Base-by-base conservation (phyloP, 1,139 yeast species). In the Meyerozyma athensensis region DNA sequence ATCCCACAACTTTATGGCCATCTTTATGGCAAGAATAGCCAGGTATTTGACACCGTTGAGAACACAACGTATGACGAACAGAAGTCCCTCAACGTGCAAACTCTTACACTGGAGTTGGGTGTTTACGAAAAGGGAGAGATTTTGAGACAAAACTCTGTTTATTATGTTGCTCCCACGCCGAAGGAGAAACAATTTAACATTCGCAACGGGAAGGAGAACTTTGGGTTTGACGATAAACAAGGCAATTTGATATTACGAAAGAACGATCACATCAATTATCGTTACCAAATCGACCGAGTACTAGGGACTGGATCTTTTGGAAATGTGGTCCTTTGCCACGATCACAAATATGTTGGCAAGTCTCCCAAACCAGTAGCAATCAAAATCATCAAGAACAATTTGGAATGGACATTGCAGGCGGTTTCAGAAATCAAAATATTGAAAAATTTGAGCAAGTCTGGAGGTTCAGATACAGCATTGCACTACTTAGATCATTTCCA, bases 221-320 rank as follows among this genome's bases (percentile, higher is more conserved):
- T 77, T 59, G 94, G 90, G 0, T 85, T 81, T 54, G 95, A 86
- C 55, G 94, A 86, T 53, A 57, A 59, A 3, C 62, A 72, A 9
- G 86, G 87, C 2, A 85, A 85, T 51, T 81, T 84, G 48, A 64
- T 67, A 6, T 65, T 79, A 1, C 54, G 66, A 1, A 58, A 63
- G 1, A 76, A 82, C 4, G 96, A 86, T 51, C 96, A 87, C 49
- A 74, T 87, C 35, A 83, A 81, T 38, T 87, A 80, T 55, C 61
- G 95, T 30, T 87, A 81, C 52, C 81, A 85, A 46, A 77, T 86
- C 6, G 43, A 73, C 21, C 59, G 67, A 2, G 61, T 68, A 4
- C 63, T 87, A 13, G 96, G 96, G 0, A 79, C 74, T 41, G 96
- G 96, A 4, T 80, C 92, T 22, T 87, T 87, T 65, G 96, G 96